Conservation (phyloP, 257 asterid genomes). For the Ligustrum vulgare region DNA sequence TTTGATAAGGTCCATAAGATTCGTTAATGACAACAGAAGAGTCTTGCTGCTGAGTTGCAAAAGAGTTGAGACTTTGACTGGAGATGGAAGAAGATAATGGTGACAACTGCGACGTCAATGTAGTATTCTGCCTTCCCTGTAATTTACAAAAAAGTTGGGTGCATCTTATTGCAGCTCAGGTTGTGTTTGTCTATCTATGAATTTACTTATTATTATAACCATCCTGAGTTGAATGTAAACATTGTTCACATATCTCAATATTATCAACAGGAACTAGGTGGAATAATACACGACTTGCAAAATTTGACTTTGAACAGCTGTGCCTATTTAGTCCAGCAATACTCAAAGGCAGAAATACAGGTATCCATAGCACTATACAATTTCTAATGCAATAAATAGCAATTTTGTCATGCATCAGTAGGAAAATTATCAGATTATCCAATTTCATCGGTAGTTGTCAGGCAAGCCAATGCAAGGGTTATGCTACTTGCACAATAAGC, state of each 20-base stretch:
- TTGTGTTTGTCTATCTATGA: neutral
- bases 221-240: neutral
- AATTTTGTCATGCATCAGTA: conserved; percentile 12
- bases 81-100: conserved; percentile 46
- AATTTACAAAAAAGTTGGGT: conserved; percentile 24
- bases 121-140: conserved; percentile 61
- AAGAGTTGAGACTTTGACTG: conserved; percentile 55
- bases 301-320: neutral
- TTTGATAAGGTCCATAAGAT: conserved; percentile 49
- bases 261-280: conserved; percentile 5
- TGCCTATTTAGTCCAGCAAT: neutral
- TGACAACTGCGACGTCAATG: conserved; percentile 46
- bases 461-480: neutral
- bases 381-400: conserved; percentile 9
- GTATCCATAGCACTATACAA: neutral
- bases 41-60: conserved; percentile 47
- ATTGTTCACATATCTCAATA: neutral
- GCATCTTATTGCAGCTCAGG: neutral
- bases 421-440: neutral
- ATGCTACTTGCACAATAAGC: no score
- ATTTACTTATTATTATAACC: neutral
- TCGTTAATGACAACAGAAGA: conserved; percentile 51
- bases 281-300: conserved; percentile 9
- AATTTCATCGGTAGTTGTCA: neutral
- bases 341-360: conserved; percentile 4